Base-by-base conservation (phyloP, 2,329 filamentous ascomycete species). In the Colletotrichum plurivorum region DNA sequence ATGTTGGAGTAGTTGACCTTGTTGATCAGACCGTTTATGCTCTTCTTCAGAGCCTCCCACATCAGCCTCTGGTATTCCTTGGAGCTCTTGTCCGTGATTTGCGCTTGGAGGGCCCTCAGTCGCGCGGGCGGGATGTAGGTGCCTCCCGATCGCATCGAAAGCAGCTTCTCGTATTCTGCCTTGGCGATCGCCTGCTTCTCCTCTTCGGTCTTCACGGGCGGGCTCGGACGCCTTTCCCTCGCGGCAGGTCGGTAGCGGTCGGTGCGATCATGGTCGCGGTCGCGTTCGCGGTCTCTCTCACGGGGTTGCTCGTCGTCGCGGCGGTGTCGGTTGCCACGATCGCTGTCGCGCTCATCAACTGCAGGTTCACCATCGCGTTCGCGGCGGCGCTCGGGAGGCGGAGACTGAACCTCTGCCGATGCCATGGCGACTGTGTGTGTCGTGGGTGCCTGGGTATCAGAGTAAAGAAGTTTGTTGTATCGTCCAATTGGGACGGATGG, bases 1-100 rank as follows among this genome's bases (percentile, higher is more conserved):
- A 99, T 98, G 80, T 99, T 99, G 41, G 93, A 94, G 64, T 95
- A 93, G 82, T 98, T 98, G 85, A 98, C 93, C 85, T 99, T 99
- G 88, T 99, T 99, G 87, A 99, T 97, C 73, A 99, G 84, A 75
- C 96, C 96, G 78, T 99, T 98, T 83, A 99, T 97, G 56, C 93
- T 96, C 85, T 99, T 99, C 85, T 99, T 99, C 77, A 99, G 84
- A 13, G 95, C 95, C 82, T 99, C 96, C 96, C 96, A 99, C 9
- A 95, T 94, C 94, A 99, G 97, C 75, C 96, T 93, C 87, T 98
- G 96, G 78, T 97, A 98, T 83, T 98, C 96, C 81, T 97, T 97
- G 81, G 92, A 97, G 63, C 89, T 91, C 85, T 97, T 97, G 83
- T 99, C 96, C 71, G 94, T 98, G 80, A 99, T 97, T 82, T 97